Conservation (phyloP, 805 yeast genomes). For the Metschnikowia chrysomelidarum region DNA sequence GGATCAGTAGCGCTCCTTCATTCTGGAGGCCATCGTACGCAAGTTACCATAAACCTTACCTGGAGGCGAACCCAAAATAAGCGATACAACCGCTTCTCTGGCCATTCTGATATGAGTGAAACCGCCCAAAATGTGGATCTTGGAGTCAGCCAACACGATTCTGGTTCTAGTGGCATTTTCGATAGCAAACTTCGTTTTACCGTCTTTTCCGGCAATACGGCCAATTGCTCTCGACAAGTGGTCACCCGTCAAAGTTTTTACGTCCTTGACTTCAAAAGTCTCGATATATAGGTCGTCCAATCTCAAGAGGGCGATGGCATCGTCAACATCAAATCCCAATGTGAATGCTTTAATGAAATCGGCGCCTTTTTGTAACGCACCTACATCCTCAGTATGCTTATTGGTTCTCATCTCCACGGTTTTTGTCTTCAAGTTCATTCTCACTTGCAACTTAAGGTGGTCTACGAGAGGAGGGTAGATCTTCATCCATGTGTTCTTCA, state of each 20-base stretch:
- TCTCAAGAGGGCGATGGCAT: constrained; percentile 90
- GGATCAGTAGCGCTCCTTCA: constrained; percentile 85
- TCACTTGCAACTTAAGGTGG: constrained; percentile 88
- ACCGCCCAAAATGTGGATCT: constrained; percentile 95
- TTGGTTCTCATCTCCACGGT: constrained; percentile 87
- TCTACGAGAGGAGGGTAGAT: constrained; percentile 95
- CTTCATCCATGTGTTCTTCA: constrained; percentile 87
- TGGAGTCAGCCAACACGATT: constrained; percentile 94
- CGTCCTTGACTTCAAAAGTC: constrained; percentile 95
- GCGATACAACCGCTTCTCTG: constrained; percentile 92
- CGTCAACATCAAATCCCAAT: constrained; percentile 95
- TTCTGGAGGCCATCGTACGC: constrained; percentile 93
- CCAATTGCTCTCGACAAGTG: constrained; percentile 98
- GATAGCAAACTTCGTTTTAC: constrained; percentile 96
- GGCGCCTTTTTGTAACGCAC: constrained; percentile 96
- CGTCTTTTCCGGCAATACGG: constrained; percentile 99
- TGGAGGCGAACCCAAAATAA: constrained; percentile 97
- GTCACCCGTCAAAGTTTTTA: constrained; percentile 91
- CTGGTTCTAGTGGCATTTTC: constrained; percentile 98
- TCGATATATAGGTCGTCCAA: constrained; percentile 95
- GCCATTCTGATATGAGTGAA: constrained; percentile 97
- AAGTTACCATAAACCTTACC: constrained; percentile 97
- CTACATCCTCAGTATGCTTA: constrained; percentile 80
- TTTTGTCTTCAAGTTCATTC: constrained; percentile 88
- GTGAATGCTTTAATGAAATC: constrained; percentile 96